These are phyloP conservation scores for Daphne laureola DNA, from an alignment of 441 rosid genomes.

Conservation along the genomic window DNA sequence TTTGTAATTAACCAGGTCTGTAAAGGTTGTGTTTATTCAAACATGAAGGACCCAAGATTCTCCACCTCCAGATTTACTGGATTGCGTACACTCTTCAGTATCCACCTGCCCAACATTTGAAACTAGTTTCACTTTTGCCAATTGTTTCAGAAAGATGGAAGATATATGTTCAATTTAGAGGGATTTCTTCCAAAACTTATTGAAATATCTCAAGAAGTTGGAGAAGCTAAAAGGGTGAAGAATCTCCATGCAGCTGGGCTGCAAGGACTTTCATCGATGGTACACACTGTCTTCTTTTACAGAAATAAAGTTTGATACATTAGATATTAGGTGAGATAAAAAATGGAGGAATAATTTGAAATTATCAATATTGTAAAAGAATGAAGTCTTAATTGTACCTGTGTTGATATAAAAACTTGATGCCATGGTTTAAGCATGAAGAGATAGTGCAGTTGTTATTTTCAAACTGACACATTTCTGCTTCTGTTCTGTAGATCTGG, in stretches of 20 bases:
- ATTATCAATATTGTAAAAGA: too few species aligned
- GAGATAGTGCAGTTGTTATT: too few species aligned
- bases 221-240: slow-evolving; percentile 52
- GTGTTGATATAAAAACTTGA: too few species aligned
- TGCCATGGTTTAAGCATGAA: too few species aligned
- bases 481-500: slow-evolving; percentile 52
- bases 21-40: slow-evolving; percentile 6
- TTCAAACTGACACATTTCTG: slow-evolving; percentile 12
- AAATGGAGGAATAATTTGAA: too few species aligned
- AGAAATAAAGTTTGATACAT: too few species aligned
- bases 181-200: slow-evolving; percentile 75
- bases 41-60: slow-evolving; percentile 10
- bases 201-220: slow-evolving; percentile 68
- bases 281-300: slow-evolving; percentile 12
- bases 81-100: slow-evolving; percentile 8
- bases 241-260: slow-evolving; percentile 49
- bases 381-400: too few species aligned
- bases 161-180: slow-evolving; percentile 77
- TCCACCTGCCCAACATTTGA: slow-evolving; percentile 5
- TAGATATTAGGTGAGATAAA: too few species aligned
- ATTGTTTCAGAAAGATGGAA: slow-evolving; percentile 63
- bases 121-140: slow-evolving; percentile 12
- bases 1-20: slow-evolving; percentile 86
- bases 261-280: slow-evolving; percentile 74
- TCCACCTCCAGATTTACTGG: slow-evolving; percentile 19